Percentiles rank a stretch among this genome's conserved stretches.
Evolutionary conservation across 177 flowering plant genomes (phyloP).

Genomic region (Vitis hybrid): DNA sequence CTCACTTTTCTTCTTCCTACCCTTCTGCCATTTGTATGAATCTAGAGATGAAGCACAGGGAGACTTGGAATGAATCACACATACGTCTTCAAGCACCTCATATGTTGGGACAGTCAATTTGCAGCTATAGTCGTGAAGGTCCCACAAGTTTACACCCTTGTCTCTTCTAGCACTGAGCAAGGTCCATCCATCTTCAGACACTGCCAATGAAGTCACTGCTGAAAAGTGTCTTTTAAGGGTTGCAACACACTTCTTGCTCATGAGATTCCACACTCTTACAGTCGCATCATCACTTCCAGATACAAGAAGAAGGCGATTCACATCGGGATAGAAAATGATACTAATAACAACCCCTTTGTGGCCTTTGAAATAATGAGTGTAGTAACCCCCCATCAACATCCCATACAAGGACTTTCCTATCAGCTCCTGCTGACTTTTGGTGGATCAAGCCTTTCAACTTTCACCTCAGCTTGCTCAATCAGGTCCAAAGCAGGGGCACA

Average conservation of each 20-base stretch:
- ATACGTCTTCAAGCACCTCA: too few relatives aligned
- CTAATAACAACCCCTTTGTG: slow-evolving; percentile 75
- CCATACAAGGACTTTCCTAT: slow-evolving; percentile 86
- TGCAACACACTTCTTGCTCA: slow-evolving; percentile 61
- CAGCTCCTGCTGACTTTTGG: slow-evolving; percentile 74
- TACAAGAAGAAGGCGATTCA: slow-evolving; percentile 56
- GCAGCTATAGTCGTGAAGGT: too few relatives aligned
- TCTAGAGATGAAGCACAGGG: too few relatives aligned
- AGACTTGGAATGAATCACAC: too few relatives aligned
- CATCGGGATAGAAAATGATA: slow-evolving; percentile 77
- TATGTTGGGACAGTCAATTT: too few relatives aligned
- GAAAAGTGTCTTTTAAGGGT: slow-evolving; percentile 73
- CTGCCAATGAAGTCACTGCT: slow-evolving; percentile 72
- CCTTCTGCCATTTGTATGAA: too few relatives aligned
- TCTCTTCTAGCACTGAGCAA: slow-evolving; percentile 95
- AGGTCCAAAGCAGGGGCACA: slow-evolving; percentile 92
- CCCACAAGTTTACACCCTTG: slow-evolving; percentile 6
- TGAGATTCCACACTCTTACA: slow-evolving; percentile 89
- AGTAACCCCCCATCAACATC: slow-evolving; percentile 90
- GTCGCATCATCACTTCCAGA: slow-evolving; percentile 90
- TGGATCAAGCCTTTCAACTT: slow-evolving; percentile 90
- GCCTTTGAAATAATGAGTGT: slow-evolving; percentile 89
- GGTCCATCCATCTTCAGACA: slow-evolving; percentile 86
- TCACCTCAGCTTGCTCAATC: slow-evolving; percentile 92
- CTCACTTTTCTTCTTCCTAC: too few relatives aligned